These are phyloP conservation scores for Talaromyces borbonicus DNA, from an alignment of 495 filamentous ascomycete species.

Conservation along the genomic window DNA sequence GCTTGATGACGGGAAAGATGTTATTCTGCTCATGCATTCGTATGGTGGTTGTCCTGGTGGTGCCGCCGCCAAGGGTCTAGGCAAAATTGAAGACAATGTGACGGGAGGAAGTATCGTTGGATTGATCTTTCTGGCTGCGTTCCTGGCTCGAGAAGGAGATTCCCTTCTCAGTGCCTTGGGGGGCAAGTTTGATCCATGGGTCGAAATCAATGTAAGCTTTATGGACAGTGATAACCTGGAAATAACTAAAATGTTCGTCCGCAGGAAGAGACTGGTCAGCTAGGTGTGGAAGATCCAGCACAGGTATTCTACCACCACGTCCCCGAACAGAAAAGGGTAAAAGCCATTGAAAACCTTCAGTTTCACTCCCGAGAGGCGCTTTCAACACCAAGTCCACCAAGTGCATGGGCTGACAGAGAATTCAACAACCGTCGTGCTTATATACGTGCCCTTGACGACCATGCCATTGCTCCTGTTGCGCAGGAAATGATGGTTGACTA, in stretches of 20 bases:
- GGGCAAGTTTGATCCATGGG: not conserved
- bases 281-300: not conserved
- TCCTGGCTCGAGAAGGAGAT: not conserved
- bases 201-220: not conserved
- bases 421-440: not conserved
- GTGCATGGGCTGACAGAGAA: not conserved
- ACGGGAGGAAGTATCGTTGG: no score
- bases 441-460: not conserved
- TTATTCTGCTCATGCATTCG: no score
- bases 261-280: not conserved
- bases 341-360: not conserved
- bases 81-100: no score
- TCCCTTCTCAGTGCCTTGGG: not conserved
- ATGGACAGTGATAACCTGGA: no score
- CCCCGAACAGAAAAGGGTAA: not conserved
- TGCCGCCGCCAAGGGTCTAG: no score
- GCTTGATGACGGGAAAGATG: no score
- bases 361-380: not conserved
- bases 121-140: no score
- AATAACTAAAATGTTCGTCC: not conserved
- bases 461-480: not conserved
- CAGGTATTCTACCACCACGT: not conserved
- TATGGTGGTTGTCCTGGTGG: no score
- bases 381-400: not conserved
- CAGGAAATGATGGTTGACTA: not conserved